These are phyloP conservation scores for Pestalotiopsis sp. DNA, from an alignment of 2,329 filamentous ascomycete species.

Conservation along the genomic window DNA sequence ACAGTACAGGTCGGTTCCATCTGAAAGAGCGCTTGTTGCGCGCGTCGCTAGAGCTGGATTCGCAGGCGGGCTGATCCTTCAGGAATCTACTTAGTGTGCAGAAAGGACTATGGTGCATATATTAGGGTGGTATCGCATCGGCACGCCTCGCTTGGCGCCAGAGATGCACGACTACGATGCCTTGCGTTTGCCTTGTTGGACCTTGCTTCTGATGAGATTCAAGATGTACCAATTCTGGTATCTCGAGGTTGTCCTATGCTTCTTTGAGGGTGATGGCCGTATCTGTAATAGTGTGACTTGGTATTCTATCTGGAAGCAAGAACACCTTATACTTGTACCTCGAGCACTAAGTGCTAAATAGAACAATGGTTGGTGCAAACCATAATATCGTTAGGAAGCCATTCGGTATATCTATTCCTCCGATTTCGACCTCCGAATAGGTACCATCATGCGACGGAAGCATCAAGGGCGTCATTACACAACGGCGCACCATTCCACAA, in stretches of 20 bases:
- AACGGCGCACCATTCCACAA: background rate
- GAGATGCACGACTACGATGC: background rate
- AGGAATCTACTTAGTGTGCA: background rate
- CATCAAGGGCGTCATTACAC: background rate
- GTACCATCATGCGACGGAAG: background rate
- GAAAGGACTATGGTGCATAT: background rate
- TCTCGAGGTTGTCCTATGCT: background rate
- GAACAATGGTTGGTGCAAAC: background rate
- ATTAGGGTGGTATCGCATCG: background rate
- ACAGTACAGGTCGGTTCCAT: background rate
- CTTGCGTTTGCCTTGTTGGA: background rate
- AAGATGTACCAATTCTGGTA: background rate
- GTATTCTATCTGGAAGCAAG: background rate
- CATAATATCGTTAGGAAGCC: background rate
- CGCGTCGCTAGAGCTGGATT: background rate
- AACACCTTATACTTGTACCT: background rate
- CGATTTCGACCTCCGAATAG: background rate
- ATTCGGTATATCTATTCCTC: constrained; percentile 5
- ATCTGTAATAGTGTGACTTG: background rate
- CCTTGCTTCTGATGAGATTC: background rate
- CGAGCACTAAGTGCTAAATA: background rate
- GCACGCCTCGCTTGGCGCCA: background rate
- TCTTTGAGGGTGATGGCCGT: background rate
- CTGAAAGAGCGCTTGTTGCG: background rate
- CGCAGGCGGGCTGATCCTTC: background rate